Conservation (phyloP, 306 rosid species). For the Ormosia semicastrata region DNA sequence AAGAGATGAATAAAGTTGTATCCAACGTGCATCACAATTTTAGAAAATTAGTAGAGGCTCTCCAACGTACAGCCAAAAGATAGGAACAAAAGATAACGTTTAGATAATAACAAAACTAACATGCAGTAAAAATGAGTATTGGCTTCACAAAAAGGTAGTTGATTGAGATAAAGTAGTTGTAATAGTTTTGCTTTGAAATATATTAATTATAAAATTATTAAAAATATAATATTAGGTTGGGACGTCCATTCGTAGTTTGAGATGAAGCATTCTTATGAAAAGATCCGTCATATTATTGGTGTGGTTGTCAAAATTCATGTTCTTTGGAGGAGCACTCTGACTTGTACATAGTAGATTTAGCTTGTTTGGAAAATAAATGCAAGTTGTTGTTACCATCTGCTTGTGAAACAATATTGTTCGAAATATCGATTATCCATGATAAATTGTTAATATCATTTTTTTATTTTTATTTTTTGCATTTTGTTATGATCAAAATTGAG, state of each 20-base stretch:
- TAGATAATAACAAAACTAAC: too few relatives aligned
- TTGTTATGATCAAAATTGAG: too few relatives aligned
- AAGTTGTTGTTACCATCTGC: background rate
- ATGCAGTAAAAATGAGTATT: too few relatives aligned
- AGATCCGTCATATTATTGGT: background rate
- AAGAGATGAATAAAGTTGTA: too few relatives aligned
- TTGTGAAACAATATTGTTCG: background rate
- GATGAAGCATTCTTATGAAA: background rate
- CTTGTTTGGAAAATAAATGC: constrained; percentile 15
- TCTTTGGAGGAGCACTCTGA: background rate
- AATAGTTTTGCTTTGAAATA: too few relatives aligned
- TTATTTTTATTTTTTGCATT: background rate
- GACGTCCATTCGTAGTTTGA: background rate
- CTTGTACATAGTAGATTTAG: constrained; percentile 44
- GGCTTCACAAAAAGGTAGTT: too few relatives aligned
- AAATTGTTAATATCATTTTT: background rate
- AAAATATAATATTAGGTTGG: background rate
- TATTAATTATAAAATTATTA: too few relatives aligned
- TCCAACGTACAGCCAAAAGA: too few relatives aligned
- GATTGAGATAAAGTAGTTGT: too few relatives aligned
- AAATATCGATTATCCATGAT: background rate
- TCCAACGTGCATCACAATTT: too few relatives aligned
- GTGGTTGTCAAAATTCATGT: background rate
- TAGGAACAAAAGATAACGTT: too few relatives aligned
- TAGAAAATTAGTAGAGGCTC: too few relatives aligned